Evolutionary conservation across 2,329 filamentous ascomycete species (phyloP), one percentile per base, ranked within the genome.

Genomic region (Sarocladium brachiariae): DNA sequence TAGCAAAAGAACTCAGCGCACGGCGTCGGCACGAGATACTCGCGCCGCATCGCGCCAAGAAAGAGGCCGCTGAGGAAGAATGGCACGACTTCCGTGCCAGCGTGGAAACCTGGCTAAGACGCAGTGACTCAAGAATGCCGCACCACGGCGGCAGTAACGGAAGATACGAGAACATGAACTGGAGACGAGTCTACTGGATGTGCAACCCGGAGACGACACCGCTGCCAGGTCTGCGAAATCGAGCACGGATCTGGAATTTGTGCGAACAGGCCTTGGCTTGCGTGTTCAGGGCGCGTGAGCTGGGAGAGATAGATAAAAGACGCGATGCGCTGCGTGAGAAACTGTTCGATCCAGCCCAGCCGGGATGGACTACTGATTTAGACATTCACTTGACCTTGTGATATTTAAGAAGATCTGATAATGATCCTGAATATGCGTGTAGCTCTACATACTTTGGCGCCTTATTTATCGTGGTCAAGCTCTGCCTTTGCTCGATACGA

Each of bases 171-270:
- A 47, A 13, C 18, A 23, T 25, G 31, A 31, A 37, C 23, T 49
- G 46, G 46, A 23, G 30, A 19, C 46, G 31, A 18, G 5, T 49
- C 4, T 37, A 25, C 7, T 37, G 31, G 46, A 5, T 49, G 13
- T 37, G 30, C 46, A 24, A 49, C 14, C 31, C 46, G 11, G 5
- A 8, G 5, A 37, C 24, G 13, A 37, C 30, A 5, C 6, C 9
- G 3, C 13, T 49, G 8, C 46, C 31, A 4, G 46, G 46, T 2
- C 14, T 49, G 46, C 30, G 46, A 8, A 49, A 49, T 18, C n/a
- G 46, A 9, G 46, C 30, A 10, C n/a, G 46, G 46, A 49, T 49
- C 4, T 49, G 46, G 46, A 21, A 49, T 5, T 16, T 9, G 5
- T 49, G 46, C 21, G 14, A 35, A 9, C n/a, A 24, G 18, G 25